Evolutionary conservation across 805 yeast genomes (phyloP).

Genomic region (Aciculoconidium aculeatum): DNA sequence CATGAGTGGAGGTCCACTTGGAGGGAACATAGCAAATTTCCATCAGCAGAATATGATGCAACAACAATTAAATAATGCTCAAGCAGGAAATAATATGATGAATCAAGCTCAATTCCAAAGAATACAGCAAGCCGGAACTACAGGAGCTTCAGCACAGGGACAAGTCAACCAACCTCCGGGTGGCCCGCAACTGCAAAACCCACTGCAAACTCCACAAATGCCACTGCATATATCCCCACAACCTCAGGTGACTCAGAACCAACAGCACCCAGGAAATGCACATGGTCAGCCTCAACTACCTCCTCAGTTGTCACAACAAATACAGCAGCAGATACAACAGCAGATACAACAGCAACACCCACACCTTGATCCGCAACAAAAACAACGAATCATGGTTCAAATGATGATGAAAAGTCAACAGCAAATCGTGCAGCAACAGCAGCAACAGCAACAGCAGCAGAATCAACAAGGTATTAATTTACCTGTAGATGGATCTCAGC

Average conservation of each 20-base stretch:
- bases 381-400: conserved; percentile 18
- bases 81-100: too few species aligned
- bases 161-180: too few species aligned
- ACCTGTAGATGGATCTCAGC: conserved; percentile 2
- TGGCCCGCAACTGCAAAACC: conserved; percentile 3
- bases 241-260: conserved; percentile 3
- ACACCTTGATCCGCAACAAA: conserved; percentile 9
- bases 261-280: too few species aligned
- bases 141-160: too few species aligned
- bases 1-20: conserved; percentile 1
- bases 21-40: conserved; percentile 1
- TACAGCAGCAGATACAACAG: too few species aligned
- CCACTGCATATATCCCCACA: conserved; percentile 14
- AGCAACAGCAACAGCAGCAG: conserved; percentile 13
- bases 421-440: conserved; percentile 9
- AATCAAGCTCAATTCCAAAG: too few species aligned
- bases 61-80: too few species aligned
- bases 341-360: conserved; percentile 6
- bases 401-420: conserved; percentile 16
- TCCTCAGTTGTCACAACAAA: conserved; percentile 8
- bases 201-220: conserved; percentile 4
- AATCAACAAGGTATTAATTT: conserved; percentile 3
- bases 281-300: conserved; percentile 8
- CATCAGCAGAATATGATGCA: too few species aligned
- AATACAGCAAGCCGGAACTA: too few species aligned